Evolutionary conservation across 2,329 filamentous ascomycete genomes (phyloP).

Genomic region (Nemania sp.): DNA sequence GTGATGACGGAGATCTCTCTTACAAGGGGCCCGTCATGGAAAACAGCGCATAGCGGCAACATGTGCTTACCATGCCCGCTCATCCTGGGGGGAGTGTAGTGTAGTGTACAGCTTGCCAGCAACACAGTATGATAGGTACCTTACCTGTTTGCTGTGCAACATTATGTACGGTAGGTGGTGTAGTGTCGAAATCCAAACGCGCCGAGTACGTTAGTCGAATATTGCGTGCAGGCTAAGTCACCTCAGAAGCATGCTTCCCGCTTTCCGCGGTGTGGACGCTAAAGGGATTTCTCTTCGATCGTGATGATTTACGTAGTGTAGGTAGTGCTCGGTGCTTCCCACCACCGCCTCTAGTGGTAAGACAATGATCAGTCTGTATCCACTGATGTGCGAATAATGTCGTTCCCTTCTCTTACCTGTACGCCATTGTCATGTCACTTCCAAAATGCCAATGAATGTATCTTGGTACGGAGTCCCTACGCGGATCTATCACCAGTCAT

Average conservation of each 20-base stretch:
- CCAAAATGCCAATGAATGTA: background rate
- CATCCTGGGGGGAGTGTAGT: background rate
- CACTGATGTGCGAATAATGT: background rate
- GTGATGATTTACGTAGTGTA: slow-evolving; percentile 17
- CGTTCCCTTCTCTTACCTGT: background rate
- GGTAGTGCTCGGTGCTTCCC: slow-evolving; percentile 28
- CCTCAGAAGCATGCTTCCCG: slow-evolving; percentile 33
- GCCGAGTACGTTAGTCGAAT: slow-evolving; percentile 7
- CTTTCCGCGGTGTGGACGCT: slow-evolving; percentile 40
- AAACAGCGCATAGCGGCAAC: background rate
- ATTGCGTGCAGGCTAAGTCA: slow-evolving; percentile 30
- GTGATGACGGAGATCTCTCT: slow-evolving; percentile 19
- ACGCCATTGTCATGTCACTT: background rate
- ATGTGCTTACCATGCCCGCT: background rate
- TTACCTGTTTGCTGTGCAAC: slow-evolving; percentile 13
- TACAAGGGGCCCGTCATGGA: slow-evolving; percentile 6
- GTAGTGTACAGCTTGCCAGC: background rate
- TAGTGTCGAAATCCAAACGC: slow-evolving; percentile 1
- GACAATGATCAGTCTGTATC: background rate
- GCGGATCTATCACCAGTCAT: slow-evolving; percentile 5
- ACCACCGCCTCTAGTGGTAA: slow-evolving; percentile 14
- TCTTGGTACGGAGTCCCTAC: background rate
- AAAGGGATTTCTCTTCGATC: slow-evolving; percentile 28
- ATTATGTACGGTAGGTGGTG: background rate
- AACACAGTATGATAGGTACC: slow-evolving; percentile 18